Percentiles rank a stretch among this genome's conserved stretches.
Conservation (phyloP, 306 rosid species). For the Vachellia collinsii region DNA sequence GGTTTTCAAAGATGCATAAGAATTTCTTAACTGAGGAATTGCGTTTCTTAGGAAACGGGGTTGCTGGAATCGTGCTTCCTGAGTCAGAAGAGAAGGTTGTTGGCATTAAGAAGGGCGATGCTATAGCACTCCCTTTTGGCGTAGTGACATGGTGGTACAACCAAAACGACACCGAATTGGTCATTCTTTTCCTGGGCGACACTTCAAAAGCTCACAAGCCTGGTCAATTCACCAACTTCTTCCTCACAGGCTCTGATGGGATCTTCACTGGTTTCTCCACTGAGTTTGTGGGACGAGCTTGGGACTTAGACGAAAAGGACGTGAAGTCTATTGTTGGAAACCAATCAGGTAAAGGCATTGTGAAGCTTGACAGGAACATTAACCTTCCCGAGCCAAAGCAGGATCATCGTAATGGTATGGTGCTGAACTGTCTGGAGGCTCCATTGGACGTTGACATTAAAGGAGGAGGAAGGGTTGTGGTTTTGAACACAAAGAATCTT, state of each 20-base stretch:
- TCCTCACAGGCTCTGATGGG: background rate
- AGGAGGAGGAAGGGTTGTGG: background rate
- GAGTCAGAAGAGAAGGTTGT: slow-evolving; percentile 3
- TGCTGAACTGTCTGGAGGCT: background rate
- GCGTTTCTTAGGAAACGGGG: background rate
- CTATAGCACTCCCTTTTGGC: background rate
- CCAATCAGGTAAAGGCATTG: background rate
- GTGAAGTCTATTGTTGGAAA: background rate
- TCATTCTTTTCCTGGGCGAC: background rate
- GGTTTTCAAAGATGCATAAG: too few species aligned
- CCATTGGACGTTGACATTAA: background rate
- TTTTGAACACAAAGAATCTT: background rate
- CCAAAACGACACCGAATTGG: background rate
- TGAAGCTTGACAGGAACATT: background rate
- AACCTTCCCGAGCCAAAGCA: background rate
- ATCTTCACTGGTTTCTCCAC: background rate
- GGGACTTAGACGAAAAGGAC: background rate
- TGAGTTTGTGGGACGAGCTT: background rate
- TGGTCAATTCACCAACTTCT: background rate
- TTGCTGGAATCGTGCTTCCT: background rate
- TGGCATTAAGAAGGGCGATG: background rate
- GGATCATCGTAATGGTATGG: background rate
- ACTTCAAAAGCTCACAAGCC: background rate
- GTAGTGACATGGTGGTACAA: background rate
- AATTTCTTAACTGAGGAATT: background rate